Evolutionary conservation across 2,329 filamentous ascomycete genomes (phyloP).

Genomic region (Epichloe brachyelytri): DNA sequence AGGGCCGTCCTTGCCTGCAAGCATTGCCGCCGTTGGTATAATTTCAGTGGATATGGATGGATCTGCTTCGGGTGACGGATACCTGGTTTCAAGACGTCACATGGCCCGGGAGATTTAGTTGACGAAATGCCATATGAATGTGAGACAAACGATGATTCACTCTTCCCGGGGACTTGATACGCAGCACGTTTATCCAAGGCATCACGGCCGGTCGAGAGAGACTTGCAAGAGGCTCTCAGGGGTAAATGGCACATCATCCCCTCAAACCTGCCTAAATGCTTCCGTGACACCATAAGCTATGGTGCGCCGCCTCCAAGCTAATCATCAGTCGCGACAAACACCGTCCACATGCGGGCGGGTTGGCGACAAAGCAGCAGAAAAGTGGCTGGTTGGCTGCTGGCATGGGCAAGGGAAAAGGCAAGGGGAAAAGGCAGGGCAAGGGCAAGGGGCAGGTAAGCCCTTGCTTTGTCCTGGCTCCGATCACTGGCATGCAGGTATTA

Average conservation of each 20-base stretch:
- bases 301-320: no score
- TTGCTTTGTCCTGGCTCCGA: background rate
- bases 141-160: background rate
- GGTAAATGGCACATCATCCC: background rate
- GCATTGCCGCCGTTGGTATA: background rate
- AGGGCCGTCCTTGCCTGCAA: background rate
- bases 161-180: background rate
- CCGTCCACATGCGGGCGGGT: background rate
- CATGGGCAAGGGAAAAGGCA: no score
- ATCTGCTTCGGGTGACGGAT: background rate
- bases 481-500: slow-evolving; percentile 4
- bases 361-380: background rate
- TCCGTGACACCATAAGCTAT: no score
- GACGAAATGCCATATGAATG: background rate
- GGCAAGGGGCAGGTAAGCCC: background rate
- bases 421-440: no score
- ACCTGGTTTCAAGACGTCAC: background rate
- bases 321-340: no score
- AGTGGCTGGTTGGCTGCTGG: background rate
- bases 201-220: background rate
- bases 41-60: background rate
- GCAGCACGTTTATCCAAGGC: background rate
- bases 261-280: background rate
- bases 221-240: background rate
- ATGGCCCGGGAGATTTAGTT: slow-evolving; percentile 1